Percentiles rank a stretch among this genome's conserved stretches.
phyloP scores from a whole-genome alignment of 2,329 filamentous ascomycete species.

The Aspergillus oerlinghausenensis region DNA sequence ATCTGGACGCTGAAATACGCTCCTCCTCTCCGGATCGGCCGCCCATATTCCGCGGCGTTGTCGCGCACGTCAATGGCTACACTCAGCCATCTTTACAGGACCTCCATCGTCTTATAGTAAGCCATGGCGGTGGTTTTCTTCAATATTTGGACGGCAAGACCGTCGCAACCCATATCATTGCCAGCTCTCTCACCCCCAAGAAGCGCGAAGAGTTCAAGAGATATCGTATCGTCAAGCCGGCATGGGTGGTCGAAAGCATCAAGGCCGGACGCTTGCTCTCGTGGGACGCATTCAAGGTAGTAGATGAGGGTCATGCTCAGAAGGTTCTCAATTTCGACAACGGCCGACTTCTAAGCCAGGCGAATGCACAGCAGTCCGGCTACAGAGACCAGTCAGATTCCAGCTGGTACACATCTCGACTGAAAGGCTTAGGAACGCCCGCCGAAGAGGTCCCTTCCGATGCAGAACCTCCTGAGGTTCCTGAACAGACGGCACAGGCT shows the following conservation, averaged over 20 bases:
- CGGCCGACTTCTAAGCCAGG: constrained; percentile 63
- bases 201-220: constrained; percentile 82
- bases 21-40: constrained; percentile 65
- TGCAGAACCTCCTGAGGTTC: constrained; percentile 15
- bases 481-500: not conserved
- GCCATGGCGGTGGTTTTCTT: constrained; percentile 89
- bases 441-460: constrained; percentile 14
- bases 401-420: constrained; percentile 76
- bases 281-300: constrained; percentile 78
- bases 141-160: constrained; percentile 96
- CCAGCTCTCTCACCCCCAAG: constrained; percentile 83
- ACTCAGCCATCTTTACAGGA: constrained; percentile 90
- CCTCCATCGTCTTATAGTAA: constrained; percentile 81
- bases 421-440: constrained; percentile 44
- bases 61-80: constrained; percentile 90
- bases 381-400: constrained; percentile 78
- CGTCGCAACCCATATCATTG: constrained; percentile 91
- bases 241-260: constrained; percentile 90
- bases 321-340: constrained; percentile 64
- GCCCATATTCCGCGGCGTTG: constrained; percentile 83
- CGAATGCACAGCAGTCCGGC: constrained; percentile 54
- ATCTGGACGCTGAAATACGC: constrained; percentile 79
- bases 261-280: constrained; percentile 73
- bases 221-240: constrained; percentile 89
- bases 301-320: constrained; percentile 80